phyloP scores from a whole-genome alignment of 495 filamentous ascomycete genomes.

The Monascus purpureus region DNA sequence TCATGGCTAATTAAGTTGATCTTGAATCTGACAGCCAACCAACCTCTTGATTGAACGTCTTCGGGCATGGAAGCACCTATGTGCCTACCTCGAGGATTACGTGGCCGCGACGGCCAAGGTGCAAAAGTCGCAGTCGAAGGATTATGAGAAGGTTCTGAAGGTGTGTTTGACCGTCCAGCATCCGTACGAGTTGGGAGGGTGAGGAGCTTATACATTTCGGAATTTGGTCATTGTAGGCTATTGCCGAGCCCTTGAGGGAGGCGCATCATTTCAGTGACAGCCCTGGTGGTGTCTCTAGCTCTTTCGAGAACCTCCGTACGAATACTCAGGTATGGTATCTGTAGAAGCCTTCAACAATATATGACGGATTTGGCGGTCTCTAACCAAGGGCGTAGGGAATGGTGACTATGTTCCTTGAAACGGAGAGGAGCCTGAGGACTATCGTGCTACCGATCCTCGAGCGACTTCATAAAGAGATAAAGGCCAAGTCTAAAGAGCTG shows the following conservation, averaged over 20 bases:
- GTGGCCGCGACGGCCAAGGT: conserved; percentile 69
- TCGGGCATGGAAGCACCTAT: conserved; percentile 89
- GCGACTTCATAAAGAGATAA: conserved; percentile 88
- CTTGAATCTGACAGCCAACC: no score
- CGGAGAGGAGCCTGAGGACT: conserved; percentile 73
- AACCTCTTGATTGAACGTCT: conserved; percentile 72
- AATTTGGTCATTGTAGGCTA: conserved; percentile 49
- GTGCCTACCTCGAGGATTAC: conserved; percentile 82
- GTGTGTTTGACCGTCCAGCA: conserved; percentile 33
- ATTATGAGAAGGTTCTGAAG: conserved; percentile 91
- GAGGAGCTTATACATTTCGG: no score
- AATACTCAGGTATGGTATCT: conserved; percentile 80
- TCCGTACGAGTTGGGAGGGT: no score
- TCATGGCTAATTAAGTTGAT: conserved; percentile 1
- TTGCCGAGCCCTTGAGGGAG: conserved; percentile 72
- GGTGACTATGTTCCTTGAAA: conserved; percentile 73
- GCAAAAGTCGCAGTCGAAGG: conserved; percentile 73
- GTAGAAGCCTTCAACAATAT: no score
- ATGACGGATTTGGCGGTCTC: no score
- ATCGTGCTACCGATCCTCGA: conserved; percentile 77
- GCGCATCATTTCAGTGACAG: conserved; percentile 84
- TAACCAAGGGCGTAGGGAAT: no score
- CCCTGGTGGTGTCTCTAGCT: conserved; percentile 66
- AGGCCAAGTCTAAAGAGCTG: conserved; percentile 84
- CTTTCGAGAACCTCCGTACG: conserved; percentile 84